Evolutionary conservation across 164 flowering plant genomes (phyloP).

Genomic region (Akebia trifoliata): DNA sequence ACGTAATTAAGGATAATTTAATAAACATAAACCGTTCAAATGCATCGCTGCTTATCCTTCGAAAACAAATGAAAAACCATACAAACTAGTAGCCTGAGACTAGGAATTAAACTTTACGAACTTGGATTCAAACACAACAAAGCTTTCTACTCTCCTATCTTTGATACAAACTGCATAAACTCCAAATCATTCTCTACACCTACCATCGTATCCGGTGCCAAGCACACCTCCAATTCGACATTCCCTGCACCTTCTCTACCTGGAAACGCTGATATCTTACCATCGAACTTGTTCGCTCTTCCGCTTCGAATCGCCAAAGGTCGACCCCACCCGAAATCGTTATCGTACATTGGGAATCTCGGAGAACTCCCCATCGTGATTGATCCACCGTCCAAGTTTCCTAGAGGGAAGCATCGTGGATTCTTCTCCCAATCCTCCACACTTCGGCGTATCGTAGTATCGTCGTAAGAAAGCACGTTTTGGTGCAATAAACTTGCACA

Average conservation of each 20-base stretch:
- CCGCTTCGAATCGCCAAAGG: slow-evolving; percentile 85
- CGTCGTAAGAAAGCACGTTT: slow-evolving; percentile 49
- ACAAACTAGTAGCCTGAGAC: too few species aligned
- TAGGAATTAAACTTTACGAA: too few species aligned
- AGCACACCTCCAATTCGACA: slow-evolving; percentile 77
- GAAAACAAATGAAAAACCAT: too few species aligned
- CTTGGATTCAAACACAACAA: too few species aligned
- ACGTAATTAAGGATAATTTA: too few species aligned
- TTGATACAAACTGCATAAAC: slow-evolving; percentile 52
- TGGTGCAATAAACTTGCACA: slow-evolving; percentile 51
- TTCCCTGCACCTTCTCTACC: slow-evolving; percentile 83
- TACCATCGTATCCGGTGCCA: slow-evolving; percentile 76
- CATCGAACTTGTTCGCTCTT: slow-evolving; percentile 75
- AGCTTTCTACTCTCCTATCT: too few species aligned
- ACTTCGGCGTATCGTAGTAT: slow-evolving; percentile 36
- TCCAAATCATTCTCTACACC: slow-evolving; percentile 41
- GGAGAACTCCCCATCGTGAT: slow-evolving; percentile 88
- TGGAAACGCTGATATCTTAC: slow-evolving; percentile 88
- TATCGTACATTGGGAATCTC: slow-evolving; percentile 82
- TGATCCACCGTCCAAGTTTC: slow-evolving; percentile 63
- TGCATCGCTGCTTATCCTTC: too few species aligned
- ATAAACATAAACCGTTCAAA: too few species aligned
- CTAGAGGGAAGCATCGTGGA: slow-evolving; percentile 69
- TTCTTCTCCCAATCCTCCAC: slow-evolving; percentile 62
- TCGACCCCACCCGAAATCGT: slow-evolving; percentile 90